Percentiles rank a stretch among this genome's conserved stretches.
Conservation (phyloP, 805 yeast species). For the Zygoascus biomembranicola region DNA sequence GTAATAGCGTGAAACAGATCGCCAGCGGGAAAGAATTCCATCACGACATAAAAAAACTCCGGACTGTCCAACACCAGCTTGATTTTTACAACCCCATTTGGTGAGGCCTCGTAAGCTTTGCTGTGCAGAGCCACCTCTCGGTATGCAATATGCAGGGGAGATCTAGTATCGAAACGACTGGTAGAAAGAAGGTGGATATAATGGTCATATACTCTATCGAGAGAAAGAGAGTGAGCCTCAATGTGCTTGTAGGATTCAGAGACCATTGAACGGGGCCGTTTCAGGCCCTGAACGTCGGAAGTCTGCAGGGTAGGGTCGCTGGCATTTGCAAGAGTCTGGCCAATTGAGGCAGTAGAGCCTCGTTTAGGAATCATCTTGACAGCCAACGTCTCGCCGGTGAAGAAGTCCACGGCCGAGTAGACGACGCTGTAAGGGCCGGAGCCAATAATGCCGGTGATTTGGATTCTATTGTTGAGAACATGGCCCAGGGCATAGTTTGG, state of each 20-base stretch:
- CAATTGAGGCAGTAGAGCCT: not conserved
- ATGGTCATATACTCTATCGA: constrained; percentile 29
- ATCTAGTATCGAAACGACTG: constrained; percentile 9
- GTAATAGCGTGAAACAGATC: constrained; percentile 79
- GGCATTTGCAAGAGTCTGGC: not conserved
- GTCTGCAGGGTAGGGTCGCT: not conserved
- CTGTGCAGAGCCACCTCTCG: constrained; percentile 64
- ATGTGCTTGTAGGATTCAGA: not conserved
- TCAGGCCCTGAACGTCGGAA: not conserved
- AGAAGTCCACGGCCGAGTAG: constrained; percentile 53
- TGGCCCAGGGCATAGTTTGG: constrained; percentile 12
- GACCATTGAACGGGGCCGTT: not conserved
- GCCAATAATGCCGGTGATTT: constrained; percentile 41
- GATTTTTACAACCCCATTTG: constrained; percentile 66
- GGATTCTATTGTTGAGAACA: constrained; percentile 8
- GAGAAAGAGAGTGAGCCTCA: constrained; percentile 15
- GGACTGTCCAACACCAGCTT: constrained; percentile 61
- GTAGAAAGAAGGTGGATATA: constrained; percentile 22
- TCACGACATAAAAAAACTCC: constrained; percentile 49
- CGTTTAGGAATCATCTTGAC: constrained; percentile 43
- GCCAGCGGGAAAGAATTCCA: constrained; percentile 76
- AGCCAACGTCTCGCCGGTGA: constrained; percentile 48
- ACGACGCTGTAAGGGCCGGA: constrained; percentile 84
- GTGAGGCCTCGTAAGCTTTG: constrained; percentile 49
- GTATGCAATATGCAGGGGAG: constrained; percentile 12